Evolutionary conservation across 2,329 filamentous ascomycete genomes (phyloP).

Genomic region (Botrytis hyacinthi): DNA sequence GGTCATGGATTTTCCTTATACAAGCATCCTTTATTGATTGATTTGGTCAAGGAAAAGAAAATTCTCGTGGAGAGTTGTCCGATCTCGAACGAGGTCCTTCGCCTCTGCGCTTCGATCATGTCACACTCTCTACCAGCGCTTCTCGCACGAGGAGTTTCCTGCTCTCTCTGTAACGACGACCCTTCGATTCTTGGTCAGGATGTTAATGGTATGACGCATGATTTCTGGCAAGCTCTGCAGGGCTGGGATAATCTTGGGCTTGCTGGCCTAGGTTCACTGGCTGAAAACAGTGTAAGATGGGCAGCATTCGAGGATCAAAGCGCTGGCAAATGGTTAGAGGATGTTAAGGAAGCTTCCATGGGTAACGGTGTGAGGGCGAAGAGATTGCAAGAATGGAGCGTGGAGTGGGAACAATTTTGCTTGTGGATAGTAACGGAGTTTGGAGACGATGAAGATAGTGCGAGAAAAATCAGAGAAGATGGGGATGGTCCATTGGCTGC

Average conservation of each 20-base stretch:
- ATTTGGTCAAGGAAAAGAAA: conserved; percentile 83
- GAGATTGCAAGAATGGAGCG: conserved; percentile 73
- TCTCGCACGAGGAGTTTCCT: conserved; percentile 78
- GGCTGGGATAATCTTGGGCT: conserved; percentile 90
- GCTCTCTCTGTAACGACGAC: conserved; percentile 86
- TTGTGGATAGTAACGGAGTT: conserved; percentile 84
- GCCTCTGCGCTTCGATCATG: conserved; percentile 73
- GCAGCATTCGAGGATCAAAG: conserved; percentile 81
- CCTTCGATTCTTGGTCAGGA: conserved; percentile 85
- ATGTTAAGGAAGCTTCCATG: conserved; percentile 70
- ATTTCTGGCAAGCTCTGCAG: conserved; percentile 92
- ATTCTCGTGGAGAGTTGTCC: conserved; percentile 90
- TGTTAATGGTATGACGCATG: conserved; percentile 78
- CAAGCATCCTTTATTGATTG: conserved; percentile 86
- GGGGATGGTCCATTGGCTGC: conserved; percentile 26
- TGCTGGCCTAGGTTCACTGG: conserved; percentile 79
- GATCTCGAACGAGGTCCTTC: conserved; percentile 83
- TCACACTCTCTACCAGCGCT: conserved; percentile 80
- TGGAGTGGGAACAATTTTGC: conserved; percentile 86
- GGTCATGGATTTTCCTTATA: conserved; percentile 86
- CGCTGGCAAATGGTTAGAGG: conserved; percentile 66
- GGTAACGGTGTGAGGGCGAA: conserved; percentile 69
- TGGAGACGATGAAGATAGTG: conserved; percentile 43
- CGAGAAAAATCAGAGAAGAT: conserved; percentile 27
- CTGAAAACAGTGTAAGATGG: conserved; percentile 91